A percentile compares a stretch with the other conserved stretches of the same genome.
Conservation (phyloP, 306 rosid genomes). For the Lathyrus tuberosus region DNA sequence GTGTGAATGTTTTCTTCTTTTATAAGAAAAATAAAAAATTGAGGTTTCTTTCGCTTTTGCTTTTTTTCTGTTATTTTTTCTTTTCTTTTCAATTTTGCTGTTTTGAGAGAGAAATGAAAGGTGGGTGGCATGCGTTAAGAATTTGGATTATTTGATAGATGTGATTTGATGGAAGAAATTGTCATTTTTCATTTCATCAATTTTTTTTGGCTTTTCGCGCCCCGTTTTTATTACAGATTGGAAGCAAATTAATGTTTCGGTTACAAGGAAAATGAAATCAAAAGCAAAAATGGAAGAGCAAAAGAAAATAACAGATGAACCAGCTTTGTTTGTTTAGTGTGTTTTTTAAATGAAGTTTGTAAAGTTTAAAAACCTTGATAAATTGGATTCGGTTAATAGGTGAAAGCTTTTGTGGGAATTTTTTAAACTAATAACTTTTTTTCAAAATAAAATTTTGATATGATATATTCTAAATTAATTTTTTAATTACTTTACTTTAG, state of each 20-base stretch:
- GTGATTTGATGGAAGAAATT: conserved; percentile 7
- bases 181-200: conserved; percentile 32
- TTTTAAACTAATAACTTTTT: too few relatives aligned
- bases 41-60: conserved; percentile 17
- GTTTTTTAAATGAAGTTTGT: too few relatives aligned
- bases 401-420: too few relatives aligned
- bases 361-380: too few relatives aligned
- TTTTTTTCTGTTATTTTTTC: conserved; percentile 15
- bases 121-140: conserved; percentile 19
- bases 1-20: not conserved
- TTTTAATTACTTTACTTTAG: too few relatives aligned
- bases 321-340: too few relatives aligned
- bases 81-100: not conserved
- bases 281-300: not conserved
- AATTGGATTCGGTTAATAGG: too few relatives aligned
- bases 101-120: conserved; percentile 32
- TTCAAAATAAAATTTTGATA: too few relatives aligned
- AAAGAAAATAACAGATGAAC: not conserved
- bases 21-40: not conserved
- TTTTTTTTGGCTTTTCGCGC: conserved; percentile 22
- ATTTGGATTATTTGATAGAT: conserved; percentile 42
- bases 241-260: not conserved
- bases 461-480: too few relatives aligned
- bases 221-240: conserved; percentile 1
- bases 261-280: not conserved